Evolutionary conservation across 2,329 filamentous ascomycete genomes (phyloP), one percentile per base, ranked within the genome.

Genomic region (Colletotrichum tamarilloi): DNA sequence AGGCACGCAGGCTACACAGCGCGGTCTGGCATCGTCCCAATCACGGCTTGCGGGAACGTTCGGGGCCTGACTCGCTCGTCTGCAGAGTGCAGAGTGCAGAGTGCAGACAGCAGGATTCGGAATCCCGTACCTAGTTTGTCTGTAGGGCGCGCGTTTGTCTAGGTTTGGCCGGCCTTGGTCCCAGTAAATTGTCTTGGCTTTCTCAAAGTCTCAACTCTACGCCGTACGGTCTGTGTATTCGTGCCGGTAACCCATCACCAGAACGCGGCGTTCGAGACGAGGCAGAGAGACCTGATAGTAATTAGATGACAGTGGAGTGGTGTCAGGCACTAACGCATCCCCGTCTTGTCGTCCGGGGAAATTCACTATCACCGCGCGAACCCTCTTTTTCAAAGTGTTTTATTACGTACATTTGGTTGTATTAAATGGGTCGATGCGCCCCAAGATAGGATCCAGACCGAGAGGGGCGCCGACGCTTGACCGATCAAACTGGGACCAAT

Each of bases 391-490:
- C 22, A 38, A 28, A 19, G 64, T 28, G 69, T 55, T 49, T 65
- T 69, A 73, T 73, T 69, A 73, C 70, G 69, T 72, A 72, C 69
- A 68, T 57, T 62, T 24, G 28, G 58, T 59, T 24, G 65, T 42
- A 53, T 53, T 63, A 14, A n/a, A 57, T 68, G 70, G 66, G 66
- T 63, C 66, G 42, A 16, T 24, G 28, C 16, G 14, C 53, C 46
- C 35, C 52, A 14, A 69, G 70, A 73, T 73, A 73, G 70, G 70
- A 73, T 55, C 66, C 66, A 69, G 66, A 32, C 70, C 70, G 70
- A 73, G 70, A 73, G 66, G 60, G 66, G 52, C 26, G 52, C 46
- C 42, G 42, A 19, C 64, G 14, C n/a, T 4, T 53, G 56, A 35
- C 53, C 49, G 57, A 32, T 57, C 42, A 16, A 46, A 62, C 57